Base-by-base conservation (phyloP, 2,329 filamentous ascomycete genomes). In the Alternaria atra region DNA sequence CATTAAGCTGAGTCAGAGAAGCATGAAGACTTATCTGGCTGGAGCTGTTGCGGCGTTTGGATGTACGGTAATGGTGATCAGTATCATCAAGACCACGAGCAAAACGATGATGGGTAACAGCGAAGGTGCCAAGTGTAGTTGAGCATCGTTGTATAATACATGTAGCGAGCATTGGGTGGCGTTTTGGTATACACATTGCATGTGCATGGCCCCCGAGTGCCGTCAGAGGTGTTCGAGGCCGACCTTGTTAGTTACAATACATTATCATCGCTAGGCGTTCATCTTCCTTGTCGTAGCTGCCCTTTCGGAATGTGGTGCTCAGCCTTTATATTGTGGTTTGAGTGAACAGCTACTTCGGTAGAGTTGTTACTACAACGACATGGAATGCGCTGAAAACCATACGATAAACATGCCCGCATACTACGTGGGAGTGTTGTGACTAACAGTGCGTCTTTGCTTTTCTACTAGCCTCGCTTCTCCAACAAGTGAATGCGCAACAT, bases 1-100 rank as follows among this genome's bases (percentile, higher is more conserved):
- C 79, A 91, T 99, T 74, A 97, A 96, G 81, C 83, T 99, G 61
- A 94, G 92, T 68, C 93, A 89, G 59, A 93, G 89, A 60, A 90
- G 87, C 73, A 91, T 89, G 84, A 89, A 86, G 77, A 93, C 90
- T 63, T 86, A 92, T 62, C 89, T 92, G 12, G 87, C 88, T 27
- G 88, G 85, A 47, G 84, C 88, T n/a, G 88, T 87, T 64, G 91
- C 94, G 60, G 87, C 80, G 12, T 97, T 97, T 83, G 94, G 94
- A 5, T 83, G 86, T 55, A 81, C 84, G 3, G 94, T 97, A 58
- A 93, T 97, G 90, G 84, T 83, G 12, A 94, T 97, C 43, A 73
- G 70, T 4, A 69, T 78, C 27, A 58, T 77, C 30, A 73, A 75
- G 58, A 76, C 74, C 12, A 72, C 71, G 39, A 63, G 60, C 2